Base-by-base conservation (phyloP, 345 rosid genomes). In the Eucalyptus dawsonii region DNA sequence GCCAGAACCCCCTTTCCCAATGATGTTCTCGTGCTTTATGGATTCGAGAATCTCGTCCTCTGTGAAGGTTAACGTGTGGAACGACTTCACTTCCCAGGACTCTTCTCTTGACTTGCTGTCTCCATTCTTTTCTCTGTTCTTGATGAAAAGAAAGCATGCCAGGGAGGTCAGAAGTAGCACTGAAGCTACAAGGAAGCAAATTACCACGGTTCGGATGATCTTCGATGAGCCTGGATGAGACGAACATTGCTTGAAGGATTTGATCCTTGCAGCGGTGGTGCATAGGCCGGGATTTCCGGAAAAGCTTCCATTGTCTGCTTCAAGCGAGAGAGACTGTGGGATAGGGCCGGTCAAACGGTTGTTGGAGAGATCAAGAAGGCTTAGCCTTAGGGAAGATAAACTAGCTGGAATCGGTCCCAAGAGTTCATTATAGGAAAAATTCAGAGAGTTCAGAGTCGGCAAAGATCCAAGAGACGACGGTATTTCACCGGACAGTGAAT, bases 1-100 rank as follows among this genome's bases (percentile, higher is more conserved):
- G 42, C 99, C 99, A 1, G 95, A 96, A 11, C 99, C 99, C 44
- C 99, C 99, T 90, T 93, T 95, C 76, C 99, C 99, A 22, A 97
- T 96, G 51, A 97, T 89, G 88, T 97, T 97, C 93, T 97, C 99
- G 86, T 92, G 95, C 90, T 95, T 95, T 87, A 97, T 96, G 14
- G 99, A 94, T 93, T 96, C 97, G 14, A 97, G 93, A 92, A 97
- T 96, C 91, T 96, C 98, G 42, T 95, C 96, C 92, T 97, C 97
- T 2, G 93, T 91, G 87, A 97, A 95, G 88, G 90, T 95, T 86
- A 97, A 89, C 88, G 94, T 92, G 16, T 96, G 97, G 92, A 95
- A 97, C 5, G 98, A 93, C 92, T 95, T 95, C 51, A 97, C 93
- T 86, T 95, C 94, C 99, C 99, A 97, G 37, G 96, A 95, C 89